A percentile compares a stretch with the other conserved stretches of the same genome.
These are phyloP conservation scores for Fusarium buharicum DNA, from an alignment of 2,329 filamentous ascomycete genomes.

Conservation along the genomic window DNA sequence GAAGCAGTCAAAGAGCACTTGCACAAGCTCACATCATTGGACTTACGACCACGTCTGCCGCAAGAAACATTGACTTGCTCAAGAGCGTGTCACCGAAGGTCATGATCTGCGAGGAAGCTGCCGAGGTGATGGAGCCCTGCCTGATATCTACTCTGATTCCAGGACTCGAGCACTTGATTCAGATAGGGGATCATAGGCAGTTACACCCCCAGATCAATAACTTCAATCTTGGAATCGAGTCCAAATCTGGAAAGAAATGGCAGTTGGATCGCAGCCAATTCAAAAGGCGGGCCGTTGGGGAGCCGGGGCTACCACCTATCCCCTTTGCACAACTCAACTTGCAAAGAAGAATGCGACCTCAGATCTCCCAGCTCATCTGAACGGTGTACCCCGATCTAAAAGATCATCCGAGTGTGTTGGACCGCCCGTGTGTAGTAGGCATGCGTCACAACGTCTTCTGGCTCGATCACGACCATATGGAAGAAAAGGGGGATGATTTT, in stretches of 20 bases:
- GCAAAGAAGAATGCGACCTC: conserved; percentile 74
- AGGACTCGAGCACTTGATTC: conserved; percentile 66
- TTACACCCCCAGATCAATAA: conserved; percentile 67
- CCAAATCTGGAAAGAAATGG: conserved; percentile 11
- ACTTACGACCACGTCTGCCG: not conserved
- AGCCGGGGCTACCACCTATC: conserved; percentile 35
- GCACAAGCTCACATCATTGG: too few species aligned
- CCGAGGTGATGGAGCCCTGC: conserved; percentile 71
- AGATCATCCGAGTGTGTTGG: conserved; percentile 56
- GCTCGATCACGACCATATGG: conserved; percentile 66
- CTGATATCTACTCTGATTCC: conserved; percentile 66
- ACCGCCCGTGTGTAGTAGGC: conserved; percentile 62
- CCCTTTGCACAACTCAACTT: conserved; percentile 59
- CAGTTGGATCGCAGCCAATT: conserved; percentile 54
- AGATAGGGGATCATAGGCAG: conserved; percentile 72
- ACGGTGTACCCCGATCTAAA: conserved; percentile 67
- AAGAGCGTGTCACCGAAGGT: not conserved
- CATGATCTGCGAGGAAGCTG: conserved; percentile 69
- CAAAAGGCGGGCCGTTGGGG: conserved; percentile 45
- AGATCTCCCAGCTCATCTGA: conserved; percentile 68
- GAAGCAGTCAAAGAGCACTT: too few species aligned
- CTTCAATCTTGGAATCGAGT: conserved; percentile 55
- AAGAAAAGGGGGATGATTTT: conserved; percentile 52
- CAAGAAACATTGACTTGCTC: not conserved
- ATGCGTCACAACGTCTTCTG: conserved; percentile 67